Conservation (phyloP, 805 yeast species). For the Clavispora phyllophila region DNA sequence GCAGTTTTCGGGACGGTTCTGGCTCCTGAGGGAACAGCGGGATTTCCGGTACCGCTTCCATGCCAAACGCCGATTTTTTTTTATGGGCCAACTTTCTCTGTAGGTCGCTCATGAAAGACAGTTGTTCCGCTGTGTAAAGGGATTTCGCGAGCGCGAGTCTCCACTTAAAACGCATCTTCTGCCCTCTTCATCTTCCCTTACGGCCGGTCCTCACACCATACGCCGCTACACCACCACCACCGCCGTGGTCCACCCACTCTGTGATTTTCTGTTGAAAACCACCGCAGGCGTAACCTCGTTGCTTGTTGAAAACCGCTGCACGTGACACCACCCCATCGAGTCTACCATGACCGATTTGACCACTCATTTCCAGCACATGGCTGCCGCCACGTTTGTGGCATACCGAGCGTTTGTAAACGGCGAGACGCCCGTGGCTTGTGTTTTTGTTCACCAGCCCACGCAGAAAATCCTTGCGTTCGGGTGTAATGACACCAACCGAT, state of each 20-base stretch:
- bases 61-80: slow-evolving; percentile 4
- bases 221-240: background rate
- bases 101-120: background rate
- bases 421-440: slow-evolving; percentile 85
- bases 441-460: slow-evolving; percentile 38
- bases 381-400: slow-evolving; percentile 51
- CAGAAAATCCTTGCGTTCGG: slow-evolving; percentile 64
- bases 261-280: too few relatives aligned
- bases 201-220: too few relatives aligned
- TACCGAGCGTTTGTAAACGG: slow-evolving; percentile 55
- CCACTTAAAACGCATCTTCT: too few relatives aligned
- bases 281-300: too few relatives aligned
- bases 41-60: slow-evolving; percentile 8
- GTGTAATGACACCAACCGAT: slow-evolving; percentile 78
- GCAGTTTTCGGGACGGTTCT: background rate
- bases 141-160: background rate
- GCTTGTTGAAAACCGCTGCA: too few relatives aligned
- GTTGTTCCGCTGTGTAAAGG: background rate
- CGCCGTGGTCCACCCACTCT: too few relatives aligned
- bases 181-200: too few relatives aligned
- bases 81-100: slow-evolving; percentile 8
- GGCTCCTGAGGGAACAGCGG: background rate
- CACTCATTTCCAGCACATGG: slow-evolving; percentile 40
- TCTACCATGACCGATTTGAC: slow-evolving; percentile 6
- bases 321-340: background rate